A percentile compares a stretch with the other conserved stretches of the same genome.
Conservation (phyloP, 2,329 filamentous ascomycete species). For the Knufia fluminis region DNA sequence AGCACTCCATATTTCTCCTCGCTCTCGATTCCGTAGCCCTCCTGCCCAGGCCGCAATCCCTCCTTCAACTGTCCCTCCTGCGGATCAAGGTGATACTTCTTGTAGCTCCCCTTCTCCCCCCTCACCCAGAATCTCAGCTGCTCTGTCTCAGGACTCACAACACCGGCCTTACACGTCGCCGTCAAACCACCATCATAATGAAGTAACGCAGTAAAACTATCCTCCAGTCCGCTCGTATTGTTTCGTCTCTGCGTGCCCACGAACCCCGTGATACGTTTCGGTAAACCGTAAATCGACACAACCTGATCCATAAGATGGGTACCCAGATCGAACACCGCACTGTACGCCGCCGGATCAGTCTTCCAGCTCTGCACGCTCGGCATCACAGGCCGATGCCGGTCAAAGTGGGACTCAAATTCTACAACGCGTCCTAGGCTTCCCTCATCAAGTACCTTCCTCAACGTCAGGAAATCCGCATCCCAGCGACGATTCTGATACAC, state of each 20-base stretch:
- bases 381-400: conserved; percentile 56
- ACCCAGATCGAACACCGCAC: conserved; percentile 64
- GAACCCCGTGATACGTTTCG: conserved; percentile 56
- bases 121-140: conserved; percentile 71
- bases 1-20: conserved; percentile 49
- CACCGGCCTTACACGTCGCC: conserved; percentile 59
- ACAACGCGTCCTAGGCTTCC: conserved; percentile 59
- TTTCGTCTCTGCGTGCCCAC: conserved; percentile 56
- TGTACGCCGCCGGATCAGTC: conserved; percentile 54
- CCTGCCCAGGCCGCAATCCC: conserved; percentile 53
- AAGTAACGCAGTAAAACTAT: conserved; percentile 53
- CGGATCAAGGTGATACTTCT: conserved; percentile 61
- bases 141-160: conserved; percentile 57
- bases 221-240: conserved; percentile 42
- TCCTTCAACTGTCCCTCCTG: conserved; percentile 66
- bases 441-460: conserved; percentile 52
- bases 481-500: conserved; percentile 72
- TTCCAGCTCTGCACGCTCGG: conserved; percentile 55
- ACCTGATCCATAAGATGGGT: conserved; percentile 69
- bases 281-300: conserved; percentile 61
- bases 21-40: conserved; percentile 56
- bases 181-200: conserved; percentile 56
- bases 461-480: conserved; percentile 67
- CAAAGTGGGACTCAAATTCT: conserved; percentile 74
- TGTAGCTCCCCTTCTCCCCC: conserved; percentile 64